These are phyloP conservation scores for Daldinia grandis DNA, from an alignment of 495 filamentous ascomycete genomes.

Conservation along the genomic window DNA sequence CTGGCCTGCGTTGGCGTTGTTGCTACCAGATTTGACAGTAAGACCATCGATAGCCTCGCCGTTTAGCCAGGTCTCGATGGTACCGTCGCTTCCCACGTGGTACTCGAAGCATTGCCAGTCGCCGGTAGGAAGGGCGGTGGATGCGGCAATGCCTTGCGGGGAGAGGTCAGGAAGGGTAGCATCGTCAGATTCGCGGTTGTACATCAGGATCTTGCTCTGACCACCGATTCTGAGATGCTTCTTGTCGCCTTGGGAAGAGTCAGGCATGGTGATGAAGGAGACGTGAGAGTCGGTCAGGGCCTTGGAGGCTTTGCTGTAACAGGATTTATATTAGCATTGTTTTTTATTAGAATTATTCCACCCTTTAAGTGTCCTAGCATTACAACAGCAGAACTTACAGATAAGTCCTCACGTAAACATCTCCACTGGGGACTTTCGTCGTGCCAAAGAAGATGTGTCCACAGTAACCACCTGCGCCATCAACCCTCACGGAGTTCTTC, in stretches of 20 bases:
- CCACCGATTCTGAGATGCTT: slow-evolving; percentile 68
- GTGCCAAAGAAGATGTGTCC: slow-evolving; percentile 69
- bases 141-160: slow-evolving; percentile 62
- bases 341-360: not conserved
- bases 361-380: not conserved
- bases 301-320: slow-evolving; percentile 58
- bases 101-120: slow-evolving; percentile 67
- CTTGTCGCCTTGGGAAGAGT: slow-evolving; percentile 59
- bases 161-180: slow-evolving; percentile 67
- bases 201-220: slow-evolving; percentile 65
- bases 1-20: slow-evolving; percentile 60
- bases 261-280: slow-evolving; percentile 69
- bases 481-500: slow-evolving; percentile 63
- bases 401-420: slow-evolving; percentile 62
- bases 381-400: slow-evolving; percentile 52
- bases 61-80: slow-evolving; percentile 66
- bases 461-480: slow-evolving; percentile 63
- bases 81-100: slow-evolving; percentile 63
- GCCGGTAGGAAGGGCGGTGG: slow-evolving; percentile 56
- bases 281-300: slow-evolving; percentile 64
- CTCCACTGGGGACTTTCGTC: slow-evolving; percentile 61
- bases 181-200: slow-evolving; percentile 68
- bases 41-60: slow-evolving; percentile 57
- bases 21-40: slow-evolving; percentile 51
- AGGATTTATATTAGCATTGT: slow-evolving; percentile 38